Base-by-base conservation (phyloP, 1,284 basidiomycete genomes). In the Microbotryum silenes-acaulis region DNA sequence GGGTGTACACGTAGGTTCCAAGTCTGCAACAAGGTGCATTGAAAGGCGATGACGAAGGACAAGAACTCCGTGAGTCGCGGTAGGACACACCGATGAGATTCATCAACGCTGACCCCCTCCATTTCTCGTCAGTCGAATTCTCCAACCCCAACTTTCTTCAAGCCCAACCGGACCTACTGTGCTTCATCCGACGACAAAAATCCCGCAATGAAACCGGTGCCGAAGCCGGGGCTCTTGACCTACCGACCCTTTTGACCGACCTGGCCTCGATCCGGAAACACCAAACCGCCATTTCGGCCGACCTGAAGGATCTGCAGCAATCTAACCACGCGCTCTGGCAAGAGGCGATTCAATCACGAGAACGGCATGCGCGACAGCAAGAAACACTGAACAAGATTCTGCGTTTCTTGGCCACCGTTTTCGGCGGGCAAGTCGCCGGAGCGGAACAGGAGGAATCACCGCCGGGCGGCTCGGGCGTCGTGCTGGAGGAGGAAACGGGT, bases 371-470 rank as follows among this genome's bases (percentile, higher is more conserved):
- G 72, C 90, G 89, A 72, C 91, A 96, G 70, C 88, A 96, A 72
- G 93, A 97, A 75, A 97, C 91, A n/a, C 92, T 97, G 73, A 92
- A 96, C 73, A 81, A 90, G 61, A 97, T 98, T 66, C 81, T 98
- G 65, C 87, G 91, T 63, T 97, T 98, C 77, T 78, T 98, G 55
- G 92, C 91, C 21, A 86, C 91, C 31, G 87, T 97, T 2, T 97
- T 97, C 77, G 91, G 91, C 3, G 81, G 76, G 74, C 58, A 68
- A 51, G 64, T 68, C 3, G 51, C 64, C 21, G 51, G 44, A 8
- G 29, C 21, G 8, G 66, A 63, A 16, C 51, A 47, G 37, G 59
- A 50, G 4, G 27, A 27, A 23, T 29, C n/a, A n/a, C 9, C 25
- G 51, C n/a, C 51, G 16, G 33, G 18, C 31, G 27, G 20, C 10